Evolutionary conservation across 2,329 filamentous ascomycete genomes (phyloP), one percentile per base, ranked within the genome.

Genomic region (Beauveria medogensis): DNA sequence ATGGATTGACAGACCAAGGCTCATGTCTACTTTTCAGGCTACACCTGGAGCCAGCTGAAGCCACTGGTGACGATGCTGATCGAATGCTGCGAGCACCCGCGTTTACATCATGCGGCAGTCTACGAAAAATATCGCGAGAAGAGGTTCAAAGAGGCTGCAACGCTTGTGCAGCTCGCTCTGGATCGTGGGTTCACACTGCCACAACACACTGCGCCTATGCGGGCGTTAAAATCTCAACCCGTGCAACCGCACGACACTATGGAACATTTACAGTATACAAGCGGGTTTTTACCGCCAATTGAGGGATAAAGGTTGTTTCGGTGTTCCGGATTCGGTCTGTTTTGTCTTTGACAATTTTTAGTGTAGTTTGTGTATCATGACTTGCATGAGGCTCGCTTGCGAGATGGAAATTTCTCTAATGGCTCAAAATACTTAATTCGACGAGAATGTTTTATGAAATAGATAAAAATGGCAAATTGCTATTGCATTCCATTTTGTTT

Each of bases 1-100:
- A 58, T n/a, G 7, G 16, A 18, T 18, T 24, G 59, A 6, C 65
- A 95, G 91, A 87, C 88, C 63, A 84, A 85, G 64, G 84, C 88
- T 20, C 94, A 99, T 71, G 87, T 94, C 41, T 87, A 95, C 76
- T 97, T 96, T 76, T 96, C 93, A 41, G 91, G 91, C 59, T 97
- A 99, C 77, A 96, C 92, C 2, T 92, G 89, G 77, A 77, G 79
- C 51, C 94, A 99, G 74, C 80, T 99, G 60, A 86, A 87, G 69
- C 87, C 88, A 2, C 77, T 97, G 43, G 82, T 97, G 52, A 79
- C 80, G 16, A 86, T 90, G 72, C 86, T 99, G 65, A 78, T 95
- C 55, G 91, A 96, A 67, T 97, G 93, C 78, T 96, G 92, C 75
- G 86, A 91, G 63, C 82, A 87, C 60, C 89, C 92, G 7, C 81